These are phyloP conservation scores for Didymella segeticola DNA, from an alignment of 2,329 filamentous ascomycete genomes.

Conservation along the genomic window DNA sequence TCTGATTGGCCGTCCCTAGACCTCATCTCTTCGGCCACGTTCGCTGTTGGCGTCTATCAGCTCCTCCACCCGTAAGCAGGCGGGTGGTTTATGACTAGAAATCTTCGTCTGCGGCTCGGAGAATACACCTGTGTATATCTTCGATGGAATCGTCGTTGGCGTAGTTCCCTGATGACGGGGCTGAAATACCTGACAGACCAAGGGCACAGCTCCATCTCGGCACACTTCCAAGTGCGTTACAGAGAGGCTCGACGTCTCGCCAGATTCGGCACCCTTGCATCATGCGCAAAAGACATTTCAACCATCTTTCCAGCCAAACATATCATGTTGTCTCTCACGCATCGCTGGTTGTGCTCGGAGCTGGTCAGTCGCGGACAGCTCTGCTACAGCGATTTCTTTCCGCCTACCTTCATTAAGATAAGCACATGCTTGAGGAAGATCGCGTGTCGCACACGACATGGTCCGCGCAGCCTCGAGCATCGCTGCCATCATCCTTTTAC, in stretches of 20 bases:
- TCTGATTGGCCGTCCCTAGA: constrained; percentile 28
- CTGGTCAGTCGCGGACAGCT: background rate
- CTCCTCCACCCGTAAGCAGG: constrained; percentile 10
- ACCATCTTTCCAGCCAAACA: background rate
- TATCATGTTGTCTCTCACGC: background rate
- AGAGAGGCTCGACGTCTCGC: constrained; percentile 1
- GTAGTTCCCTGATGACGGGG: background rate
- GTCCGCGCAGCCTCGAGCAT: no score
- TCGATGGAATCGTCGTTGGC: background rate
- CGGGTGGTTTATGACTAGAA: background rate
- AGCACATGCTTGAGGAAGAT: background rate
- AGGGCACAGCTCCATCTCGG: constrained; percentile 6
- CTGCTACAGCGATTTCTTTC: background rate
- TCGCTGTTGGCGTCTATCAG: constrained; percentile 26
- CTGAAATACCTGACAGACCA: background rate
- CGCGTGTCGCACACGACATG: background rate
- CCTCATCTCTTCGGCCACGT: constrained; percentile 24
- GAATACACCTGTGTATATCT: background rate
- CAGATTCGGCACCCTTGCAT: constrained; percentile 5
- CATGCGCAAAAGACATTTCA: background rate
- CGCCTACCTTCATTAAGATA: background rate
- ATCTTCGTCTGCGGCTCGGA: background rate
- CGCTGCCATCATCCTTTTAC: no score
- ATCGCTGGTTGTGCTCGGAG: no score
- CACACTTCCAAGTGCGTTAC: constrained; percentile 5